Conservation (phyloP, 345 rosid species). For the Citrus cavaleriei region DNA sequence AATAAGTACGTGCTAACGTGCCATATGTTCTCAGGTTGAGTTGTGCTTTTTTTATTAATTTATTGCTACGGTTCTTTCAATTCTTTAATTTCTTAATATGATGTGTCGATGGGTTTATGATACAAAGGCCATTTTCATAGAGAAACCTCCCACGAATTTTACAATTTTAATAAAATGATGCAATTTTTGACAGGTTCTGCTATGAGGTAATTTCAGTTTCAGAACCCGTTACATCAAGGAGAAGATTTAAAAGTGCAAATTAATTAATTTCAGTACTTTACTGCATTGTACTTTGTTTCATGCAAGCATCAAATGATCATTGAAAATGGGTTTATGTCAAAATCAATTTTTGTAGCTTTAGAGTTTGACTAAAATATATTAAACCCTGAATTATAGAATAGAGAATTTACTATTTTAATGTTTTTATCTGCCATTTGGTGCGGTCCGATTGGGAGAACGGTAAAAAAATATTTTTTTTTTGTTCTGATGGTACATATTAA, state of each 20-base stretch:
- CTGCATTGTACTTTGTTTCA: background rate
- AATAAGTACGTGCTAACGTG: background rate
- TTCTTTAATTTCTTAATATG: no score
- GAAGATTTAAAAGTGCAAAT: background rate
- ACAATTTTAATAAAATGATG: background rate
- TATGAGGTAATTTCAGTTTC: slow-evolving; percentile 2
- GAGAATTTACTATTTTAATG: no score
- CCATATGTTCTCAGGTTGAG: slow-evolving; percentile 11
- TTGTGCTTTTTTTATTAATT: background rate
- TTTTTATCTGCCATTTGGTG: no score
- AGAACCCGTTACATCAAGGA: slow-evolving; percentile 17
- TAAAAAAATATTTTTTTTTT: background rate
- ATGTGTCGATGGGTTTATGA: background rate
- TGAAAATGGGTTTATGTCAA: slow-evolving; percentile 9
- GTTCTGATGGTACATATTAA: background rate
- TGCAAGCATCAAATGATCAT: background rate
- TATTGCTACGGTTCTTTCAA: background rate
- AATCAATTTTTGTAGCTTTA: background rate
- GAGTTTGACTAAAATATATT: slow-evolving; percentile 10
- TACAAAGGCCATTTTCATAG: background rate
- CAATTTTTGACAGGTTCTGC: background rate
- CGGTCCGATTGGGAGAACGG: no score
- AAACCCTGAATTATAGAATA: background rate
- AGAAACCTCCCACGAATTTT: background rate
- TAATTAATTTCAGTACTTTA: slow-evolving; percentile 6